phyloP scores from a whole-genome alignment of 2,329 filamentous ascomycete genomes.

The Escovopsis sp. region DNA sequence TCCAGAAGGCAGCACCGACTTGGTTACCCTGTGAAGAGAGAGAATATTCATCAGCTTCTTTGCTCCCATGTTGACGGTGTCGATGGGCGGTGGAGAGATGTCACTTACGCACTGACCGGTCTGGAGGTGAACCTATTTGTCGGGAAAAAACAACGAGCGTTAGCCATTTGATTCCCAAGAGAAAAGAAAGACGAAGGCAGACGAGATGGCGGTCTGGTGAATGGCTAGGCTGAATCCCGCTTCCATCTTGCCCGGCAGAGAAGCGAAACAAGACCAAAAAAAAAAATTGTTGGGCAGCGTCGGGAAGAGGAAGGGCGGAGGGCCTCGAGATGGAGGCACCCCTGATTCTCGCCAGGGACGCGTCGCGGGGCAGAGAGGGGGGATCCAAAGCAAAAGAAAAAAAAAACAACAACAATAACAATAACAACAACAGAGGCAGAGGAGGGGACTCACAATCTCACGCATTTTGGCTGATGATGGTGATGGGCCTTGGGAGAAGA shows the following conservation, averaged over 20 bases:
- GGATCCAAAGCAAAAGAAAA: too few species aligned
- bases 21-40: conserved; percentile 71
- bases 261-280: background rate
- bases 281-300: background rate
- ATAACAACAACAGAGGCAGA: background rate
- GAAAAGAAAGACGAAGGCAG: background rate
- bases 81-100: conserved; percentile 3
- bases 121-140: conserved; percentile 93
- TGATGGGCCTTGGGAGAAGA: conserved; percentile 14
- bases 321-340: conserved; percentile 25
- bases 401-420: background rate
- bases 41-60: too few species aligned
- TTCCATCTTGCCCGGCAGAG: background rate
- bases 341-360: conserved; percentile 17
- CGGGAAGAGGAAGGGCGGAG: conserved; percentile 2
- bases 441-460: conserved; percentile 47
- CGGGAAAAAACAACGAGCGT: conserved; percentile 31
- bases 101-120: conserved; percentile 92
- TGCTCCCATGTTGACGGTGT: too few species aligned
- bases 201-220: background rate
- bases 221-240: background rate
- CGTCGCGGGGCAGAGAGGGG: conserved; percentile 17
- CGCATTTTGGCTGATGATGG: conserved; percentile 38
- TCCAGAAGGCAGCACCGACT: conserved; percentile 99
- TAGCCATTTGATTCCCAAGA: conserved; percentile 30